A percentile compares a stretch with the other conserved stretches of the same genome.
Evolutionary conservation across 495 filamentous ascomycete genomes (phyloP).

Genomic region (Aspergillus avenaceus): DNA sequence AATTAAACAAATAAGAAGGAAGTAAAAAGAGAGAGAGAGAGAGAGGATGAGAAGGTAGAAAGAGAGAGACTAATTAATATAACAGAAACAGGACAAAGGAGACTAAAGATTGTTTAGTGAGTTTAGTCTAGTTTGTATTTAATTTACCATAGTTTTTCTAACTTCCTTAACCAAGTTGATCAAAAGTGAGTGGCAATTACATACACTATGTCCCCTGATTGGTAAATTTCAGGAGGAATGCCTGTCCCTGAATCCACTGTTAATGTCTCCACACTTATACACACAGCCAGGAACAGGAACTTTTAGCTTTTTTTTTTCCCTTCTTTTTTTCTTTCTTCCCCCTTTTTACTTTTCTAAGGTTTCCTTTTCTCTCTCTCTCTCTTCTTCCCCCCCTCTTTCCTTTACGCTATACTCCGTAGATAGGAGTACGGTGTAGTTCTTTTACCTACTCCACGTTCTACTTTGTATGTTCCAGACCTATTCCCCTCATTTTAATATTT

Average conservation of each 20-base stretch:
- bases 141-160: no score
- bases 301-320: background rate
- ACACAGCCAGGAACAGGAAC: background rate
- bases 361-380: background rate
- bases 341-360: background rate
- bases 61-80: slow-evolving; percentile 2
- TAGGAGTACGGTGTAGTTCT: no score
- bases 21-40: slow-evolving; percentile 9
- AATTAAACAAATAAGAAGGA: slow-evolving; percentile 18
- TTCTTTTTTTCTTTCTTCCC: background rate
- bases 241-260: no score
- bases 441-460: background rate
- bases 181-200: background rate
- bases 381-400: no score
- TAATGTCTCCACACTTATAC: background rate
- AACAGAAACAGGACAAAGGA: slow-evolving; percentile 12
- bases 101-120: slow-evolving; percentile 16
- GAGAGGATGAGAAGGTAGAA: slow-evolving; percentile 3
- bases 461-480: background rate
- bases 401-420: no score
- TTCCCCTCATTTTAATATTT: no score
- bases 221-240: no score
- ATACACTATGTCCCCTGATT: background rate
- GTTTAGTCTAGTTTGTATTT: no score
- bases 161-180: slow-evolving; percentile 29